Evolutionary conservation across 768 basidiomycete genomes (phyloP).

Genomic region (Amanita rimosa): DNA sequence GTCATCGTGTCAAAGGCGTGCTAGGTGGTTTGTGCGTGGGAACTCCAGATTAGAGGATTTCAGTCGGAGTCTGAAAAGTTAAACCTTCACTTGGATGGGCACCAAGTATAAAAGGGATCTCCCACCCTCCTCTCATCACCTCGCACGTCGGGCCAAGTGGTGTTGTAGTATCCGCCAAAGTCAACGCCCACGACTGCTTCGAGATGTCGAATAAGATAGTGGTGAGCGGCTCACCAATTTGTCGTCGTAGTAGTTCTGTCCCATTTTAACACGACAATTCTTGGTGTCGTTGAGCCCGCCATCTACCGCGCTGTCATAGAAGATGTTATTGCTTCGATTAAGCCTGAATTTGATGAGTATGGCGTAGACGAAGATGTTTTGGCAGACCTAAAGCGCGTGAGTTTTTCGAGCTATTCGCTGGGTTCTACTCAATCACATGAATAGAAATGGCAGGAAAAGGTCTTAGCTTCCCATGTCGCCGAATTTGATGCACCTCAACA

Average conservation of each 20-base stretch:
- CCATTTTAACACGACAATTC: conserved; percentile 35
- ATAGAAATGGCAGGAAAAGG: conserved; percentile 95
- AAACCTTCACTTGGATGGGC: conserved; percentile 27
- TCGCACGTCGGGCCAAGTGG: conserved; percentile 27
- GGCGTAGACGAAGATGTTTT: conserved; percentile 90
- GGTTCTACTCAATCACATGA: conserved; percentile 4
- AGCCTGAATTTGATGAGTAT: conserved; percentile 93
- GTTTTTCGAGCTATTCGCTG: conserved; percentile 21
- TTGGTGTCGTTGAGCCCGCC: conserved; percentile 56
- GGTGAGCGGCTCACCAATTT: conserved; percentile 76
- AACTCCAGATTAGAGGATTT: conserved; percentile 14
- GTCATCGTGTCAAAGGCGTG: conserved; percentile 95
- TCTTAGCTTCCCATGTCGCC: conserved; percentile 89
- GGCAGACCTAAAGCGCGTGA: conserved; percentile 79
- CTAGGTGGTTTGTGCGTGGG: conserved; percentile 45
- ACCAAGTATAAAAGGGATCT: conserved; percentile 40
- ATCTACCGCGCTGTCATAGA: conserved; percentile 95
- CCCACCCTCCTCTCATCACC: conserved; percentile 27
- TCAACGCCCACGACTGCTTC: conserved; percentile 20
- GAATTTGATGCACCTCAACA: conserved; percentile 62
- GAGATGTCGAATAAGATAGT: conserved; percentile 97
- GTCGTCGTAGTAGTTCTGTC: conserved; percentile 43
- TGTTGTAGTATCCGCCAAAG: conserved; percentile 22
- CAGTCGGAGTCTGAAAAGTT: conserved; percentile 35
- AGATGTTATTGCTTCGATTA: conserved; percentile 84